A percentile compares a stretch with the other conserved stretches of the same genome.
Conservation (phyloP, 1,139 yeast genomes). For the Blastobotrys ciferrii region DNA sequence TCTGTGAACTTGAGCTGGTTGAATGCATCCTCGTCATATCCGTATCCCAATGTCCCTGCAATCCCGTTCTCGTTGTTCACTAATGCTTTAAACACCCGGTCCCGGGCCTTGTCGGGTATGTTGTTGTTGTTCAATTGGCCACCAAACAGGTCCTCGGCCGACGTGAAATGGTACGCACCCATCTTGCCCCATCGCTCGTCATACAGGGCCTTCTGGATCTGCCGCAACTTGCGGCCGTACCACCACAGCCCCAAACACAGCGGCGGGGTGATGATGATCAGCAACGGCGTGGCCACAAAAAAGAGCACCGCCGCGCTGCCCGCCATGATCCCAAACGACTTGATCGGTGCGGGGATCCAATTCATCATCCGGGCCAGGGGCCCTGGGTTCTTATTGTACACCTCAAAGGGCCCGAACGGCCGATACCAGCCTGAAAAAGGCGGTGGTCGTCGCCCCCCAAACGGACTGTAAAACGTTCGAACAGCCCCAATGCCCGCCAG, state of each 20-base stretch:
- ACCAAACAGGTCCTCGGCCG: constrained; percentile 12
- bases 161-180: constrained; percentile 28
- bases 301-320: constrained; percentile 24
- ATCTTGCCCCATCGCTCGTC: constrained; percentile 31
- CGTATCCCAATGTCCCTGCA: constrained; percentile 23
- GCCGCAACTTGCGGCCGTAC: constrained; percentile 23
- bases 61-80: constrained; percentile 28
- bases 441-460: constrained; percentile 2
- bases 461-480: not conserved
- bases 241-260: constrained; percentile 25
- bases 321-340: constrained; percentile 20
- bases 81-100: constrained; percentile 27
- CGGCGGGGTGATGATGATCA: constrained; percentile 27
- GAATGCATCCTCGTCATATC: constrained; percentile 8
- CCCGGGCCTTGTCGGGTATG: constrained; percentile 20
- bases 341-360: constrained; percentile 22
- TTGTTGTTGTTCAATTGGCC: constrained; percentile 7
- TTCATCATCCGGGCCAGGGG: constrained; percentile 2
- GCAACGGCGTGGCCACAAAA: constrained; percentile 28
- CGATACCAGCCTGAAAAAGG: constrained; percentile 1
- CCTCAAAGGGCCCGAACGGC: constrained; percentile 13
- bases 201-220: constrained; percentile 22
- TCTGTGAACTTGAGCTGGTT: constrained; percentile 22
- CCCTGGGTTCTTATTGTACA: constrained; percentile 15
- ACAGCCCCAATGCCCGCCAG: not conserved